These are phyloP conservation scores for Gaeumannomyces tritici DNA, from an alignment of 2,329 filamentous ascomycete species.

Conservation along the genomic window DNA sequence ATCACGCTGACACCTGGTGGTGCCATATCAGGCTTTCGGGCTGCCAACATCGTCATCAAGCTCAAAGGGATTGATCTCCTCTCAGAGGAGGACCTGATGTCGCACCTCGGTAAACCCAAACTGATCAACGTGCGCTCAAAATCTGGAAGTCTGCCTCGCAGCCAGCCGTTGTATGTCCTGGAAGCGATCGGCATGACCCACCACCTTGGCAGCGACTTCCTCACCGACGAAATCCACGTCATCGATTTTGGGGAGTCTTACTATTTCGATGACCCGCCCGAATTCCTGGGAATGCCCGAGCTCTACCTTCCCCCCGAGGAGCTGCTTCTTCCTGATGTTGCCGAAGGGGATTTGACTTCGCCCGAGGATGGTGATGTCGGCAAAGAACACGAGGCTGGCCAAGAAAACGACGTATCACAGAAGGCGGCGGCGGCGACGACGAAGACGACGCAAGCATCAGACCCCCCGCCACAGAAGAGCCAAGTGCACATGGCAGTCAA, in stretches of 20 bases:
- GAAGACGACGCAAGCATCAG: background rate
- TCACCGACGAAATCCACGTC: background rate
- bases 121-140: background rate
- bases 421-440: too few relatives aligned
- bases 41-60: background rate
- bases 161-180: too few relatives aligned
- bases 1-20: too few relatives aligned
- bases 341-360: background rate
- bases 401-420: too few relatives aligned
- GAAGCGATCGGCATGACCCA: too few relatives aligned
- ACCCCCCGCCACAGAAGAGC: background rate
- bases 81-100: background rate
- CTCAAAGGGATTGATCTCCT: background rate
- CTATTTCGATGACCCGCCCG: background rate
- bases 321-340: background rate
- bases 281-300: background rate
- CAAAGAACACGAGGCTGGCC: too few relatives aligned
- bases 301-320: background rate
- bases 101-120: background rate
- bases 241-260: background rate
- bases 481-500: background rate
- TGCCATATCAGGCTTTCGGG: background rate
- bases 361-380: background rate
- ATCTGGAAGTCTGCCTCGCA: too few relatives aligned
- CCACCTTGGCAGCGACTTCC: background rate